Percentiles rank a stretch among this genome's conserved stretches.
Conservation (phyloP, 257 asterid genomes). For the Przewalskia tangutica region DNA sequence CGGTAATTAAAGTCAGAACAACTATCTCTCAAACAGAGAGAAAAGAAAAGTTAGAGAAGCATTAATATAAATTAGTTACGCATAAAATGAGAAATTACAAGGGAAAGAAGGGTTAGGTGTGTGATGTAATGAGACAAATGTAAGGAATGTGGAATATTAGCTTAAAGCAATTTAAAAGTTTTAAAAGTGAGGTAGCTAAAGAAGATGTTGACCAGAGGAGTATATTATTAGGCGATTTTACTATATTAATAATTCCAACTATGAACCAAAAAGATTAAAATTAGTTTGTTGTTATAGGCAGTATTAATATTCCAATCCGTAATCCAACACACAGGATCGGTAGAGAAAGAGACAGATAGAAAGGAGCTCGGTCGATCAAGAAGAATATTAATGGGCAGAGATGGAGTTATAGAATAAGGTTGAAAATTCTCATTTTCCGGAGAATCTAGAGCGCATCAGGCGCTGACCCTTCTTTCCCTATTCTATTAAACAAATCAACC, state of each 20-base stretch:
- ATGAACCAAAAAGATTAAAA: neutral
- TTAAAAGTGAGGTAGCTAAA: constrained; percentile 13
- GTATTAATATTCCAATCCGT: neutral
- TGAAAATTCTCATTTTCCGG: constrained; percentile 49
- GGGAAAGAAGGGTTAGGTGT: neutral
- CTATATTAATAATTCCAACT: neutral
- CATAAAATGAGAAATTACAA: neutral
- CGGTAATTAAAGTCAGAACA: neutral
- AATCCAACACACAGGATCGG: constrained; percentile 22
- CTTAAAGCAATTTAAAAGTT: constrained; percentile 15
- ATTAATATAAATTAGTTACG: neutral
- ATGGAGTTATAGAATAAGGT: constrained; percentile 30
- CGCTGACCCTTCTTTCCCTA: constrained; percentile 57
- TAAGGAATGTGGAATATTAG: constrained; percentile 26
- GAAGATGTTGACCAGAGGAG: constrained; percentile 23
- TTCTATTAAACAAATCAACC: constrained; percentile 16
- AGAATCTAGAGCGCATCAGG: constrained; percentile 92
- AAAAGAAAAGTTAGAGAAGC: neutral
- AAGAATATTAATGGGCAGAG: constrained; percentile 15
- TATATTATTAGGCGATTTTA: constrained; percentile 12
- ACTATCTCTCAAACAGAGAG: neutral
- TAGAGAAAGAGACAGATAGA: neutral
- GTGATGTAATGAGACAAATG: constrained; percentile 31
- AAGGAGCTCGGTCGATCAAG: neutral
- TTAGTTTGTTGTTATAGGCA: neutral